A percentile compares a stretch with the other conserved stretches of the same genome.
Evolutionary conservation across 768 basidiomycete species (phyloP).

Genomic region (Baorangia bicolor): DNA sequence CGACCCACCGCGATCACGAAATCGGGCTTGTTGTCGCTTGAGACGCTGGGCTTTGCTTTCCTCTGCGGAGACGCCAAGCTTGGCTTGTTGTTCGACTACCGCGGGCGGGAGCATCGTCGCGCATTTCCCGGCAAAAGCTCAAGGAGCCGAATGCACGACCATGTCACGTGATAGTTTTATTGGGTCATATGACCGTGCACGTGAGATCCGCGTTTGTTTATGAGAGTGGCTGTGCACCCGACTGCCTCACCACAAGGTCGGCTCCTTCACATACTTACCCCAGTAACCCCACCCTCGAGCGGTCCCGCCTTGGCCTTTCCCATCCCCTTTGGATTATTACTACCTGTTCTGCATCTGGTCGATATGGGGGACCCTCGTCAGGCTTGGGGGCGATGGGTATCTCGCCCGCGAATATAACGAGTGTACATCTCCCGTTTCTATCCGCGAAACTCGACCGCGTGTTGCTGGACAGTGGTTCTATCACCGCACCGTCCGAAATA

Average conservation of each 20-base stretch:
- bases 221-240: no score
- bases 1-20: conserved; percentile 68
- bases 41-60: conserved; percentile 61
- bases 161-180: neutral
- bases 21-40: conserved; percentile 62
- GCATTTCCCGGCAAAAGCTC: neutral
- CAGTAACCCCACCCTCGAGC: no score
- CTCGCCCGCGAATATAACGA: neutral
- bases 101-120: conserved; percentile 13
- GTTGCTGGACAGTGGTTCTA: neutral
- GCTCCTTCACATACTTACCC: no score
- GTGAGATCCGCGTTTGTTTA: no score
- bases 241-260: no score
- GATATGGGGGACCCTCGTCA: neutral
- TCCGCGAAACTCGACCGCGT: neutral
- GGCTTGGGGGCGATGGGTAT: neutral
- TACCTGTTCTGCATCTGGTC: neutral
- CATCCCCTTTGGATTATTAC: neutral
- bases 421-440: neutral
- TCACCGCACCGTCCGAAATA: neutral
- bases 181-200: neutral
- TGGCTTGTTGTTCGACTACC: conserved; percentile 19
- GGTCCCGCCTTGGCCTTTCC: neutral
- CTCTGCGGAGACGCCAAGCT: conserved; percentile 41
- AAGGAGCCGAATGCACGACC: no score